A percentile compares a stretch with the other conserved stretches of the same genome.
These are phyloP conservation scores for Gynostemma pentaphyllum DNA, from an alignment of 306 rosid species.

Conservation along the genomic window DNA sequence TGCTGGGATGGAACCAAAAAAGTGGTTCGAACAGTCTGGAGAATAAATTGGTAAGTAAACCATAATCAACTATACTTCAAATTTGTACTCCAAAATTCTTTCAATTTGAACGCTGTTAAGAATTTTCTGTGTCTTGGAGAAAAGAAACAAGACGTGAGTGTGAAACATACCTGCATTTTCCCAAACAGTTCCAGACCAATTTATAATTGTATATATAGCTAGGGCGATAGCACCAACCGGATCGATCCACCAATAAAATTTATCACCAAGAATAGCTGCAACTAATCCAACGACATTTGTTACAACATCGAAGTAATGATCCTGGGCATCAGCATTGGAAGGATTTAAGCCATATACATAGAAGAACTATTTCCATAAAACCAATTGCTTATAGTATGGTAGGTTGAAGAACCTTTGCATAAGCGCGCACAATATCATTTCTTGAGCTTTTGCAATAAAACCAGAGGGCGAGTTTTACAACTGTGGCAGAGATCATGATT, in stretches of 20 bases:
- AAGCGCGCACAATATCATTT: constrained; percentile 82
- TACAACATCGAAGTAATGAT: constrained; percentile 91
- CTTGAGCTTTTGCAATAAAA: constrained; percentile 67
- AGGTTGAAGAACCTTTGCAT: constrained; percentile 53
- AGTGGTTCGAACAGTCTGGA: no score
- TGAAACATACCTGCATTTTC: constrained; percentile 68
- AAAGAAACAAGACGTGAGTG: not conserved
- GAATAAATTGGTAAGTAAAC: no score
- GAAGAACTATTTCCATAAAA: not conserved
- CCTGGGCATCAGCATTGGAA: constrained; percentile 31
- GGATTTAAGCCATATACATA: not conserved
- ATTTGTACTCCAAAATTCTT: not conserved
- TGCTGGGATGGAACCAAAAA: no score
- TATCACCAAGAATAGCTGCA: constrained; percentile 84
- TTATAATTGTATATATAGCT: constrained; percentile 74
- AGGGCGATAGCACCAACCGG: constrained; percentile 81
- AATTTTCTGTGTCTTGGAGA: not conserved
- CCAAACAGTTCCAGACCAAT: constrained; percentile 86
- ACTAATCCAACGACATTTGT: constrained; percentile 77
- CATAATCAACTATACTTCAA: not conserved
- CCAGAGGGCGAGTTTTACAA: constrained; percentile 80
- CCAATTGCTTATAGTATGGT: not conserved
- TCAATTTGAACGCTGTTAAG: not conserved
- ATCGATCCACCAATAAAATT: constrained; percentile 86
- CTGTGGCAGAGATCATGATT: constrained; percentile 69